Base-by-base conservation (phyloP, 78 protist species). In the Dictyostelium brefeldianum region DNA sequence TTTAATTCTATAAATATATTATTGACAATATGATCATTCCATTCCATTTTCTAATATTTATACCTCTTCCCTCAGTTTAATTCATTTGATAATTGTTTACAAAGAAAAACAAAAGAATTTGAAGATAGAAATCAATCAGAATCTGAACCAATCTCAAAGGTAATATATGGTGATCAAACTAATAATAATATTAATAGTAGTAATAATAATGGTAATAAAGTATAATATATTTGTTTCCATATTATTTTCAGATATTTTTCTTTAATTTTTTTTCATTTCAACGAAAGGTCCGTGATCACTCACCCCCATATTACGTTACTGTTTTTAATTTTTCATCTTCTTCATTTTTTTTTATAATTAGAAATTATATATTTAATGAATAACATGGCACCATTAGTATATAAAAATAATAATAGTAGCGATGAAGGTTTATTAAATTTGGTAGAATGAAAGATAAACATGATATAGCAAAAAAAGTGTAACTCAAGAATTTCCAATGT, bases 381-480 rank as follows among this genome's bases (percentile, higher is more conserved):
- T n/a, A n/a, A n/a, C 10, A 14, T 51, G 15, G 0, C 56, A 8
- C 15, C 56, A 51, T 4, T n/a, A 62, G 25, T 17, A 1, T 5
- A 8, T n/a, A 62, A n/a, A 6, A 36, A 29, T 29, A 36, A 69
- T 8, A 67, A 67, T 46, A 20, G 14, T 27, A 27, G 31, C n/a
- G 31, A 22, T 36, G 43, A 36, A 36, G 43, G 43, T 62, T 25
- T 15, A 78, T 83, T 31, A 20, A 83, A 36, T 51, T 73, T 64
- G 71, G 67, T 71, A 82, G 73, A 54, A 31, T 56, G 1, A 83
- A 83, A 73, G 91, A 83, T 56, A 74, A 83, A 29, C 73, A 73
- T 25, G 91, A 83, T 27, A 51, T 48, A 73, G 67, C 67, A 67
- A 83, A 83, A 64, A 43, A 48, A 36, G 5, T 59, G 22, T 83